phyloP scores from a whole-genome alignment of 2,329 filamentous ascomycete genomes.

The Xylariaceae sp. region DNA sequence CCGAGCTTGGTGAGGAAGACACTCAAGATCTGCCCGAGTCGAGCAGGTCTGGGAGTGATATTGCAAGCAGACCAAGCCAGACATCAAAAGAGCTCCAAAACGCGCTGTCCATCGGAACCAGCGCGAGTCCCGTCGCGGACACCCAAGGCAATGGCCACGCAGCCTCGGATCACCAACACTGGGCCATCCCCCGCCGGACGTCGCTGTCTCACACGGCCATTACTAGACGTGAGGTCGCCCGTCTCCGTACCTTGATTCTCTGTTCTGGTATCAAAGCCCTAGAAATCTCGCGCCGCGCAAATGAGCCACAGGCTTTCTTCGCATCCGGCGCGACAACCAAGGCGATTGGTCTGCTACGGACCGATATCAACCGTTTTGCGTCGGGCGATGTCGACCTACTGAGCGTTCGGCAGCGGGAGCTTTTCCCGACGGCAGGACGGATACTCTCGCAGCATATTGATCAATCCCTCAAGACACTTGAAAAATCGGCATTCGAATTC shows the following conservation, averaged over 20 bases:
- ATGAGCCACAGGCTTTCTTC: slow-evolving; percentile 39
- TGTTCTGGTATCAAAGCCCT: slow-evolving; percentile 86
- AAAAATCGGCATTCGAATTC: slow-evolving; percentile 55
- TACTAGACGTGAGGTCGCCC: slow-evolving; percentile 69
- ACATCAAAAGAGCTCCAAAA: slow-evolving; percentile 35
- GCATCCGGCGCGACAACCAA: slow-evolving; percentile 24
- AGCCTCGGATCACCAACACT: slow-evolving; percentile 34
- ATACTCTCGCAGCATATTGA: slow-evolving; percentile 44
- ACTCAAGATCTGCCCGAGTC: slow-evolving; percentile 23
- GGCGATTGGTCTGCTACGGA: slow-evolving; percentile 33
- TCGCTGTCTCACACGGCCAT: slow-evolving; percentile 37
- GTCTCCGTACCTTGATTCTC: slow-evolving; percentile 70
- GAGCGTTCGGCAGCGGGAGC: slow-evolving; percentile 37
- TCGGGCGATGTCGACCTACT: slow-evolving; percentile 29
- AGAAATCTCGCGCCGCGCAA: slow-evolving; percentile 65
- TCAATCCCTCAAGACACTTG: slow-evolving; percentile 49
- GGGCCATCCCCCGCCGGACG: slow-evolving; percentile 46
- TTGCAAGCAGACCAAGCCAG: slow-evolving; percentile 26
- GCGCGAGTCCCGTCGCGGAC: slow-evolving; percentile 6
- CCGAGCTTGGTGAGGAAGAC: slow-evolving; percentile 20
- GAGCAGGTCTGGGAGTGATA: slow-evolving; percentile 37
- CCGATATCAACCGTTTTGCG: slow-evolving; percentile 38
- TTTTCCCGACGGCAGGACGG: slow-evolving; percentile 49
- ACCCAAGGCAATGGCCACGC: slow-evolving; percentile 9
- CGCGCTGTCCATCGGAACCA: slow-evolving; percentile 25